Base-by-base conservation (phyloP, 2,329 filamentous ascomycete genomes). In the Alternaria sp. region DNA sequence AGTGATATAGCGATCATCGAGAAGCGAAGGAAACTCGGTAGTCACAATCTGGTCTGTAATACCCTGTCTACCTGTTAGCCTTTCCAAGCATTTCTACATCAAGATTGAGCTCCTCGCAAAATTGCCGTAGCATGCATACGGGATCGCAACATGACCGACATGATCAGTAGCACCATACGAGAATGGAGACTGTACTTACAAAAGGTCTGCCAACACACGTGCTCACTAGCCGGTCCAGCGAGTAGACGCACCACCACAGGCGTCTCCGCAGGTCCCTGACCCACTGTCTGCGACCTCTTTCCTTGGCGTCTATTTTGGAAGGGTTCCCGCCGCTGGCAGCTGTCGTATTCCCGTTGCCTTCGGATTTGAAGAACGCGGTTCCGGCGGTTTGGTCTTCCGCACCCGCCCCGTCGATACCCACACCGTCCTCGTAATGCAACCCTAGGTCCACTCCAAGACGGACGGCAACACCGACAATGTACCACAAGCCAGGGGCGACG, bases 201-300 rank as follows among this genome's bases (percentile, higher is more conserved):
- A 97, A 96, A 7, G 94, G 95, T 57, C 94, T 86, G 38, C 94
- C 94, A 27, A 98, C 94, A 70, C 94, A 97, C 22, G 93, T 94
- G 73, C 93, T 95, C 52, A 98, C 94, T 5, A 98, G 88, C n/a
- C 94, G 88, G 79, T 98, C 94, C 57, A 98, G 88, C 5, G 92
- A 94, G 79, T 98, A 98, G 2, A 94, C 94, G 80, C 93, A 97
- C 94, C 95, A 98, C 93, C 94, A 98, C 14, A 98, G 83, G 32
- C 94, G 87, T 58, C 94, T 86, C 53, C 93, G 89, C 64, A 97
- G 85, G 77, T 98, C 95, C 54, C 94, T 89, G 40, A 93, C 85
- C 86, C 93, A 97, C 78, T 97, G 88, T 59, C 92, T 86, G 50
- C 91, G 86, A 20, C 90, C 84, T 78, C 90, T 79, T 82, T 91